These are phyloP conservation scores for Luzula sylvatica DNA, from an alignment of 176 grass and related monocot species.

Conservation along the genomic window DNA sequence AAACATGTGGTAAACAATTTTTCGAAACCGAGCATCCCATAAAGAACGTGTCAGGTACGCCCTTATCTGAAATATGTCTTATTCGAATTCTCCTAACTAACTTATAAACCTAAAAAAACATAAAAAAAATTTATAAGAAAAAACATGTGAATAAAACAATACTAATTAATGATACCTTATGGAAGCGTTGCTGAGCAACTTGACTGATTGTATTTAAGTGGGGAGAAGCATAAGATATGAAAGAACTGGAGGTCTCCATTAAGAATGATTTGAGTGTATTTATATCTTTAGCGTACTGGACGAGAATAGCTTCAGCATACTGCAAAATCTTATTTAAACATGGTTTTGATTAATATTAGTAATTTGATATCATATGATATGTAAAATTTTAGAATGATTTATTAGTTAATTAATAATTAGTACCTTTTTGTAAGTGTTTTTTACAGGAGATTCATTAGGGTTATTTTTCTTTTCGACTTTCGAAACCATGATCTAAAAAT, in stretches of 20 bases:
- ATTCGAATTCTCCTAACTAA: conserved; percentile 41
- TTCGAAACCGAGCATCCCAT: conserved; percentile 62
- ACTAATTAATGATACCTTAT: conserved; percentile 7
- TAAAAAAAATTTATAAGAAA: conserved; percentile 1
- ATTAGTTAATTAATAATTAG: conserved; percentile 2
- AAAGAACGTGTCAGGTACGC: conserved; percentile 57
- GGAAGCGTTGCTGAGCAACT: background rate
- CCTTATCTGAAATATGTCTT: conserved; percentile 23
- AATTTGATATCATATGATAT: too few species aligned
- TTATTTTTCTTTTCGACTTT: conserved; percentile 41
- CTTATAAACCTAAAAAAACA: conserved; percentile 27
- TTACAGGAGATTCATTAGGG: conserved; percentile 1
- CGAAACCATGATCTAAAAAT: conserved; percentile 62
- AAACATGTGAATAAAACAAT: background rate
- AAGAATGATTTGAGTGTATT: too few species aligned
- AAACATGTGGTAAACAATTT: conserved; percentile 41
- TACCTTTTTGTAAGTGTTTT: conserved; percentile 18
- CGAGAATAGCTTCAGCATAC: background rate
- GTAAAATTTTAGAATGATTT: background rate
- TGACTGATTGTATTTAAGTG: background rate
- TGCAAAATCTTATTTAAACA: conserved; percentile 3
- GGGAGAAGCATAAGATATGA: conserved; percentile 6
- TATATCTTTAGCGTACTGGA: background rate
- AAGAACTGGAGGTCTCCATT: background rate
- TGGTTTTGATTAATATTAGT: conserved; percentile 1